Conservation (phyloP, 2,329 filamentous ascomycete species). For the Aspergillus japonicus region DNA sequence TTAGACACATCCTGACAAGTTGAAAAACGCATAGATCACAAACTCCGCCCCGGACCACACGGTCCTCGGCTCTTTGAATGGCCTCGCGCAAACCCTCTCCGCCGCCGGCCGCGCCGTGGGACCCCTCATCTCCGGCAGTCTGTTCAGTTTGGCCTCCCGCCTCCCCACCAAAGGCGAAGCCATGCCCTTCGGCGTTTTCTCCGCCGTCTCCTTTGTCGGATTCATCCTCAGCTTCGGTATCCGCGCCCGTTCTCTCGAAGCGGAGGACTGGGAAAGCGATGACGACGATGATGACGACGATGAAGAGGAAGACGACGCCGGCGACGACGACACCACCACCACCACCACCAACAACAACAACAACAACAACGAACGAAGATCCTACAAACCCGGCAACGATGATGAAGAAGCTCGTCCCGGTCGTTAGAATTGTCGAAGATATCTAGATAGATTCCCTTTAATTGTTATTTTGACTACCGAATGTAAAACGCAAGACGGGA, state of each 20-base stretch:
- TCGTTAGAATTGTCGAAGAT: neutral
- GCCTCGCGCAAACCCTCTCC: constrained; percentile 88
- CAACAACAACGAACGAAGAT: neutral
- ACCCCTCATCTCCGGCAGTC: constrained; percentile 79
- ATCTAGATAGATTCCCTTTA: neutral
- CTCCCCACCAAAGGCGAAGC: constrained; percentile 78
- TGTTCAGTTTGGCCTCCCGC: constrained; percentile 76
- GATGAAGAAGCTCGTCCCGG: neutral
- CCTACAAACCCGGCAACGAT: neutral
- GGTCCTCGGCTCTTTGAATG: constrained; percentile 86
- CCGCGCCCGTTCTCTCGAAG: constrained; percentile 59
- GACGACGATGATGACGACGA: constrained; percentile 43
- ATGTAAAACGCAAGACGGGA: no score
- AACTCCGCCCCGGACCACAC: constrained; percentile 86
- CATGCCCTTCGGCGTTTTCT: constrained; percentile 84
- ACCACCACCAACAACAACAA: no score
- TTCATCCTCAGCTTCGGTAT: constrained; percentile 80
- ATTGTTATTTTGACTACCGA: no score
- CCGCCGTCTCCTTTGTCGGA: constrained; percentile 74
- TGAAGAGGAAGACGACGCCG: constrained; percentile 49
- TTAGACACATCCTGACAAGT: neutral
- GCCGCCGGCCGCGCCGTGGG: constrained; percentile 86
- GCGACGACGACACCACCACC: neutral
- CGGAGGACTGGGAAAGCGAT: constrained; percentile 53
- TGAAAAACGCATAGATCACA: constrained; percentile 64